Evolutionary conservation across 1,139 yeast genomes (phyloP).

Genomic region (Sporopachydermia cereana): DNA sequence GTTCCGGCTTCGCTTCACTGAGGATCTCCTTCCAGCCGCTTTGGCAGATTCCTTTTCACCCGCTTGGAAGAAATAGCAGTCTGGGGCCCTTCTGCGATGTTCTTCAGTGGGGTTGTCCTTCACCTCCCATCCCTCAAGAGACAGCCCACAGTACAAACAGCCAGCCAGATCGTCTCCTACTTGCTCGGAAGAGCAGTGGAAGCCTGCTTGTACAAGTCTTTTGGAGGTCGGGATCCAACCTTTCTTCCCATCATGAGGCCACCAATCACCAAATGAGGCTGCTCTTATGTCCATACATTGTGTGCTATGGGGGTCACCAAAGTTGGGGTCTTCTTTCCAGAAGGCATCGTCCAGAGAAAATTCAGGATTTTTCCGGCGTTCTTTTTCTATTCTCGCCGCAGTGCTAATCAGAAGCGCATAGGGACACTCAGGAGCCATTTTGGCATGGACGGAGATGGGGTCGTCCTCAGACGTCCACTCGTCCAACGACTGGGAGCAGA

Average conservation of each 20-base stretch:
- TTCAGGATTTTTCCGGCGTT: background rate
- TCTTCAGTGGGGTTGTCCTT: conserved; percentile 52
- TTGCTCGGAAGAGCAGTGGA: conserved; percentile 35
- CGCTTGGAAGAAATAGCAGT: conserved; percentile 37
- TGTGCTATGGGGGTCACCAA: conserved; percentile 26
- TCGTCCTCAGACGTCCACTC: conserved; percentile 25
- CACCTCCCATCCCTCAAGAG: conserved; percentile 62
- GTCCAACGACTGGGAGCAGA: conserved; percentile 41
- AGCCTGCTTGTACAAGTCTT: conserved; percentile 39
- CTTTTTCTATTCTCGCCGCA: conserved; percentile 8
- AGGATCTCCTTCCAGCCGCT: background rate
- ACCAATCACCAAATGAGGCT: conserved; percentile 38
- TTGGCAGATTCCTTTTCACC: background rate
- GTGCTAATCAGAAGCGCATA: conserved; percentile 20
- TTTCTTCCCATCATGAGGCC: conserved; percentile 40
- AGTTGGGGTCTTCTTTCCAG: background rate
- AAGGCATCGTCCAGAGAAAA: background rate
- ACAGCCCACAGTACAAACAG: conserved; percentile 60
- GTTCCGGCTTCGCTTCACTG: background rate
- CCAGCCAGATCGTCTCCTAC: conserved; percentile 49
- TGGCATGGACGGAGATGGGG: conserved; percentile 35
- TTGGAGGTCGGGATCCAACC: conserved; percentile 30
- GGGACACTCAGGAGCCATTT: conserved; percentile 36
- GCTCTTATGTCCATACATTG: conserved; percentile 33
- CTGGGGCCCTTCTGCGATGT: conserved; percentile 34